Conservation (phyloP, 176 grass and related monocot species). For the Guadua angustifolia region DNA sequence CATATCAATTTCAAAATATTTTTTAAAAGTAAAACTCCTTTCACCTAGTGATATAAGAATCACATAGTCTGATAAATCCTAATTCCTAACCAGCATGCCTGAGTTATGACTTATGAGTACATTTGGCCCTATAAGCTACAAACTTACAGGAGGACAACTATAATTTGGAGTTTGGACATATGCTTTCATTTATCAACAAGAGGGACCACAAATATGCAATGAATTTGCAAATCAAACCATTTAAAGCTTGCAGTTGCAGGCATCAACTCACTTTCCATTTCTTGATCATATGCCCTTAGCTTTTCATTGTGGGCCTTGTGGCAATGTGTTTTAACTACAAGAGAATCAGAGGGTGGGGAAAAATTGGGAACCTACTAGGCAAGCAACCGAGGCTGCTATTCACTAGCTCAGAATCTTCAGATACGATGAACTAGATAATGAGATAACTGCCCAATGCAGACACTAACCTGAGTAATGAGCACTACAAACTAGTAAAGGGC, state of each 20-base stretch:
- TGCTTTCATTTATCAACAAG: background rate
- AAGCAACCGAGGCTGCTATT: background rate
- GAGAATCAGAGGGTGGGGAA: background rate
- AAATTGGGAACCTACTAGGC: background rate
- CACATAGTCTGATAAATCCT: background rate
- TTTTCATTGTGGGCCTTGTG: background rate
- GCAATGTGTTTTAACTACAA: background rate
- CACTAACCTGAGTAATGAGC: background rate
- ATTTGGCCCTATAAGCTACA: background rate
- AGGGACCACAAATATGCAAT: background rate
- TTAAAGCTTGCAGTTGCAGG: background rate
- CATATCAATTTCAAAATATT: background rate
- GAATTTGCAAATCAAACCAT: background rate
- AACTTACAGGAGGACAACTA: background rate
- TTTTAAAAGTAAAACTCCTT: background rate
- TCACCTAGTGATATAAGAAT: background rate
- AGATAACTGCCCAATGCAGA: background rate
- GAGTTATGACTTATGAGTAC: background rate
- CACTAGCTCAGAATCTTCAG: background rate
- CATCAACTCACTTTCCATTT: background rate
- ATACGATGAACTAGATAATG: constrained; percentile 9
- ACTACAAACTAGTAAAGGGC: background rate
- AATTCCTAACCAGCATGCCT: background rate
- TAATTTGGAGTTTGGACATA: background rate
- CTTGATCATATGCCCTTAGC: background rate